Base-by-base conservation (phyloP, 257 asterid species). In the Nicotiana otophora region DNA sequence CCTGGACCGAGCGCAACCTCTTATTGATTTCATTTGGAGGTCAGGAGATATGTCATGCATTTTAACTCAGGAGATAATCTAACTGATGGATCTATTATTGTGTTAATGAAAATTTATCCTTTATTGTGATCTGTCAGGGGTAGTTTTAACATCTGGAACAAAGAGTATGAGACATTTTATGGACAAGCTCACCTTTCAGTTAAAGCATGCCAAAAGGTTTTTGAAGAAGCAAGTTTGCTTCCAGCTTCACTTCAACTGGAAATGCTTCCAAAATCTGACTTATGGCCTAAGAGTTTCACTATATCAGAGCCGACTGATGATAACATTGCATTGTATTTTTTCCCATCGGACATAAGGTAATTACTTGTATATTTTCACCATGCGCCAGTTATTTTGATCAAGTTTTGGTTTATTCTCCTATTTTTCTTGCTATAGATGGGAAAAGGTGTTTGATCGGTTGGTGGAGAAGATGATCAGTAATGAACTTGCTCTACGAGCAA, bases 251-350 rank as follows among this genome's bases (percentile, higher is more conserved):
- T 95, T 82, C 82, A 81, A 26, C 84, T 94, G 55, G 95, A 91
- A 90, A 90, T 94, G 92, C 84, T 88, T 82, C 93, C 96, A 2
- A 93, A 83, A 82, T 34, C 86, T 30, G 87, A 81, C 23, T 84
- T 92, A 70, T 92, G 98, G 99, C 99, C 97, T 4, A 90, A 90
- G 85, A 90, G 93, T 77, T 95, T 95, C 80, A 31, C 58, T 84
- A 87, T 8, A 26, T 70, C 86, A 54, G 83, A 78, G 57, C 98
- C 98, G 11, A 70, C 85, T 69, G 89, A 83, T 72, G 92, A 90
- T 30, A 80, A 75, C 82, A 95, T 93, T 61, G 97, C 95, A n/a
- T 92, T 93, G 62, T 95, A 91, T 87, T 92, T 95, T 90, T 91
- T 95, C 69, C 91, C 97, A 23, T 77, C 88, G 5, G 77, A 87